Conservation (phyloP, 2,329 filamentous ascomycete genomes). For the Alternaria longipes region DNA sequence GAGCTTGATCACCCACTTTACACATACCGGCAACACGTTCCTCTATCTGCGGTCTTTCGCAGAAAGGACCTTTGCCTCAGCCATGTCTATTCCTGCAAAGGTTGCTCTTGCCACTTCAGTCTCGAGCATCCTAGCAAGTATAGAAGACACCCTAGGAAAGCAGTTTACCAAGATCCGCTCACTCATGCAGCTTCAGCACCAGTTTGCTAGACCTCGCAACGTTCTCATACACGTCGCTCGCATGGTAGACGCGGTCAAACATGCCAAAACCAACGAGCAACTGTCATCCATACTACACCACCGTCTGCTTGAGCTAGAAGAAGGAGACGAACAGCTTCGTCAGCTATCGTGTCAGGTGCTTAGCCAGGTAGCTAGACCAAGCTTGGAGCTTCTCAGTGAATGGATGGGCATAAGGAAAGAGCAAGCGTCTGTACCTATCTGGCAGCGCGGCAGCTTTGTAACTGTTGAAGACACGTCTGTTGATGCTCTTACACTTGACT, state of each 20-base stretch:
- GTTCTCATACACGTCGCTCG: conserved; percentile 63
- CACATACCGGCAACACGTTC: conserved; percentile 50
- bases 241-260: conserved; percentile 58
- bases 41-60: conserved; percentile 49
- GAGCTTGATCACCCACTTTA: conserved; percentile 61
- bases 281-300: conserved; percentile 51
- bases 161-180: conserved; percentile 40
- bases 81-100: conserved; percentile 49
- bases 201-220: conserved; percentile 58
- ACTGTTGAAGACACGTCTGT: conserved; percentile 37
- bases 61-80: conserved; percentile 48
- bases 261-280: conserved; percentile 54
- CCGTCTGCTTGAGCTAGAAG: conserved; percentile 62
- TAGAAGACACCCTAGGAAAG: conserved; percentile 53
- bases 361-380: conserved; percentile 69
- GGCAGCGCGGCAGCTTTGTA: conserved; percentile 44
- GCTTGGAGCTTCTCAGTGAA: conserved; percentile 72
- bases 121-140: conserved; percentile 50
- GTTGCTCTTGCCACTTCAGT: conserved; percentile 56
- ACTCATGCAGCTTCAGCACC: conserved; percentile 53
- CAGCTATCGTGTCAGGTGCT: conserved; percentile 74
- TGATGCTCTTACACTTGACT: conserved; percentile 58
- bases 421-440: conserved; percentile 35
- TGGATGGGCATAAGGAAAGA: conserved; percentile 74
- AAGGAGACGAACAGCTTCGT: conserved; percentile 68